Conservation (phyloP, 1,139 yeast species). For the Diutina catenulata region DNA sequence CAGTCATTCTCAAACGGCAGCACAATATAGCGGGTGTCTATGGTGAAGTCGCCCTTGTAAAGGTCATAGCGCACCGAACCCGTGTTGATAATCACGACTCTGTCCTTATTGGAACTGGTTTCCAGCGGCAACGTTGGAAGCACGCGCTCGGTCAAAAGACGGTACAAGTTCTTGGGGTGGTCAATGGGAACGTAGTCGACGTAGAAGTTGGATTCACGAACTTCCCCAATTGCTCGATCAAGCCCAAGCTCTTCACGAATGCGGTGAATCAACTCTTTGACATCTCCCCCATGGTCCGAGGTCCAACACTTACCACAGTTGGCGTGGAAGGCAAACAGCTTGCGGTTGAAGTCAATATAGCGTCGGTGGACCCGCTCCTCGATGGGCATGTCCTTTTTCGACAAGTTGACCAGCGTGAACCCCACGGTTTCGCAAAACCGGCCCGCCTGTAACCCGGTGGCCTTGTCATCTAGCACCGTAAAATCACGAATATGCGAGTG, state of each 20-base stretch:
- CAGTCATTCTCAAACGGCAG: conserved; percentile 82
- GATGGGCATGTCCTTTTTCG: conserved; percentile 6
- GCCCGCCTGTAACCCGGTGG: conserved; percentile 82
- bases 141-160: conserved; percentile 46
- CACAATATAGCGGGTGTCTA: conserved; percentile 70
- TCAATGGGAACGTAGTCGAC: conserved; percentile 60
- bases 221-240: conserved; percentile 49
- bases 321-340: conserved; percentile 59
- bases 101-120: conserved; percentile 9
- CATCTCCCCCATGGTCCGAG: conserved; percentile 39
- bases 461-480: conserved; percentile 47
- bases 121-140: conserved; percentile 38
- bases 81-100: conserved; percentile 67
- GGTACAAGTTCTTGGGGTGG: conserved; percentile 47
- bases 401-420: conserved; percentile 49
- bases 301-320: conserved; percentile 20
- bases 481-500: conserved; percentile 91
- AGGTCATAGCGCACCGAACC: conserved; percentile 87
- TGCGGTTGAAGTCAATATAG: conserved; percentile 70
- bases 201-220: conserved; percentile 46
- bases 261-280: conserved; percentile 32
- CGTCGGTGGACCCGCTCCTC: conserved; percentile 33
- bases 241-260: conserved; percentile 41
- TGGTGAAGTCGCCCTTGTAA: conserved; percentile 75
- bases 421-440: conserved; percentile 90